Evolutionary conservation across 257 asterid genomes (phyloP), one percentile per base, ranked within the genome.

Genomic region (Marsdenia floribunda): DNA sequence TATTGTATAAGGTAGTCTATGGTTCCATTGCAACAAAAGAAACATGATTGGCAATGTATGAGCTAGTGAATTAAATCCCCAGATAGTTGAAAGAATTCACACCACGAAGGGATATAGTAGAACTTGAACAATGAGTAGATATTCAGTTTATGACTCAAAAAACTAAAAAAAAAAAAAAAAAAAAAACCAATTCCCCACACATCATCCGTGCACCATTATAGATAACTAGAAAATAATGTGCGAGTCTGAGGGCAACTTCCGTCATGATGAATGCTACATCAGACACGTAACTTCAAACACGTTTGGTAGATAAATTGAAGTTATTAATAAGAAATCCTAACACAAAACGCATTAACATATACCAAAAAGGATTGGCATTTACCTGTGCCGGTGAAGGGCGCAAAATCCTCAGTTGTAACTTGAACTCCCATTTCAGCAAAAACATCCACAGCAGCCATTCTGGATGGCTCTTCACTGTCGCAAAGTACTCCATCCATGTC

Each of bases 401-500:
- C 91, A 68, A 95, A 95, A 83, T 95, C 99, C 38, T 92, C 80
- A 74, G 90, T 91, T 1, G 93, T 89, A 67, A 82, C 97, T 58
- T 86, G 77, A 80, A 95, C 96, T 57, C 99, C 99, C 99, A 92
- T 90, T 80, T 92, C 99, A 33, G 92, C 87, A 75, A 92, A 95
- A 47, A 95, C 86, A 66, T 95, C 97, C 16, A 95, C 99, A 37
- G 93, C 99, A 21, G 98, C 97, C 88, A 80, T 82, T 81, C 98
- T 87, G 10, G 99, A 95, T 2, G 87, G 86, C 77, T 92, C 97
- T 77, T 95, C 99, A 68, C 99, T 95, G 82, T 95, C 88, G 61
- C 99, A 95, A 22, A 95, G 85, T 75, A 95, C 98, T 46, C 98
- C 99, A 72, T 95, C 99, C 99, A 92, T 94, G 74, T 94, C 99